Percentiles rank a stretch among this genome's conserved stretches.
Evolutionary conservation across 139 green algal genomes (phyloP).

Genomic region (Tetradesmus lagerheimii): DNA sequence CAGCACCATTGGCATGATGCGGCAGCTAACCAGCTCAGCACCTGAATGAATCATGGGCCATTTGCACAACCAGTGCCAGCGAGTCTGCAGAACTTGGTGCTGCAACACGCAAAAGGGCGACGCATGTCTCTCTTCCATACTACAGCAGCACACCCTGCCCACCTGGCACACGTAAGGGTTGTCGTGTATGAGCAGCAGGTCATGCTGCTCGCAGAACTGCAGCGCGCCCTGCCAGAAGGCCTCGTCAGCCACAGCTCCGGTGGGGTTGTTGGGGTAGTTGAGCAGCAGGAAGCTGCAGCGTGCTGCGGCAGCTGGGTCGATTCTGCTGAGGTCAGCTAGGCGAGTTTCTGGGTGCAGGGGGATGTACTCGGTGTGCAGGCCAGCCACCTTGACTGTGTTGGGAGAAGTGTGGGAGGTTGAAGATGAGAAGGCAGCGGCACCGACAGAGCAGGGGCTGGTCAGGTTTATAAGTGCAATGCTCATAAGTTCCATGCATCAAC

Average conservation of each 20-base stretch:
- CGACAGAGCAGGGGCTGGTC: no score
- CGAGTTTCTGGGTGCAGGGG: slow-evolving; percentile 38
- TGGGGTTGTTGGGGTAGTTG: slow-evolving; percentile 77
- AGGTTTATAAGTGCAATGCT: no score
- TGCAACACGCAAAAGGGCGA: neutral
- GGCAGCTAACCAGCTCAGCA: neutral
- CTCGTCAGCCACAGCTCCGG: slow-evolving; percentile 44
- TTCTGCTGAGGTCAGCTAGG: slow-evolving; percentile 31
- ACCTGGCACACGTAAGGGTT: slow-evolving; percentile 66
- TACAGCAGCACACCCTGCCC: neutral
- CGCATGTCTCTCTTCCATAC: no score
- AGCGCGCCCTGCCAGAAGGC: slow-evolving; percentile 60
- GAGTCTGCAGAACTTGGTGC: no score
- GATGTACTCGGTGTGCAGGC: slow-evolving; percentile 53
- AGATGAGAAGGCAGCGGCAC: neutral
- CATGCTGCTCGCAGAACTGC: slow-evolving; percentile 54
- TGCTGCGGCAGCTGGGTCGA: neutral
- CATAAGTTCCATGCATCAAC: no score
- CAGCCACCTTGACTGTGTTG: slow-evolving; percentile 52
- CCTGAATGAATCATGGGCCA: no score
- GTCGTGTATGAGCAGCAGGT: slow-evolving; percentile 68
- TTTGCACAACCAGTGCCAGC: neutral
- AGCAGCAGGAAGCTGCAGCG: slow-evolving; percentile 58
- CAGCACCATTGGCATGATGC: no score
- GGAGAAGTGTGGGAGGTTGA: neutral